These are phyloP conservation scores for Sarocladium oryzae DNA, from an alignment of 2,329 filamentous ascomycete species.

Conservation along the genomic window DNA sequence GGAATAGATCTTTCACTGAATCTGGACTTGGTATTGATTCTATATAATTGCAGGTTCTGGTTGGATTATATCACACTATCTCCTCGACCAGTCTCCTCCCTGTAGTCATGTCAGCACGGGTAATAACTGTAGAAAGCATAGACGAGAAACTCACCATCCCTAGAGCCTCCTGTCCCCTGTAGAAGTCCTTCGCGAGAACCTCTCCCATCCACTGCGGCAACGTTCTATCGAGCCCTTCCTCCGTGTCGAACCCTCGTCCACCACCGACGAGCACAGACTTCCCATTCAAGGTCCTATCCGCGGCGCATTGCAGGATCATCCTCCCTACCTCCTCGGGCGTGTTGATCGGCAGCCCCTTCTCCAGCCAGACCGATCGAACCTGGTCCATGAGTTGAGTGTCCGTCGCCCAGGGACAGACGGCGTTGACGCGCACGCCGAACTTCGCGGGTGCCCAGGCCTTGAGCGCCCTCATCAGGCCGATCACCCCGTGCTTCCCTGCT, in stretches of 20 bases:
- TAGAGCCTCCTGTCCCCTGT: not conserved
- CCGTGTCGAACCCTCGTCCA: not conserved
- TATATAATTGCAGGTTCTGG: too few species aligned
- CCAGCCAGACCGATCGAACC: not conserved
- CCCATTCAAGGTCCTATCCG: not conserved
- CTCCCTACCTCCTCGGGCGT: not conserved
- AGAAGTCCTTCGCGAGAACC: not conserved
- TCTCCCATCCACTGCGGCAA: not conserved
- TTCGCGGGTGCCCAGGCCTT: not conserved
- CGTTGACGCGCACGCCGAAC: not conserved
- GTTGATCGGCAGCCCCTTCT: not conserved
- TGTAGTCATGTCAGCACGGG: not conserved
- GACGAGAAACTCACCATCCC: not conserved
- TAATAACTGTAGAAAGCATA: not conserved
- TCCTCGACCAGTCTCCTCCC: constrained; percentile 4
- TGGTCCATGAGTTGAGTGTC: not conserved
- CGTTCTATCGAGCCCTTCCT: not conserved
- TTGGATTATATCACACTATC: too few species aligned
- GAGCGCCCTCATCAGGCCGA: constrained; percentile 2
- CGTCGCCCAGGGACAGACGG: not conserved
- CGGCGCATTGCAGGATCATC: not conserved
- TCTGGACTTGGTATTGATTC: too few species aligned
- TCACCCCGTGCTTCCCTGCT: not conserved
- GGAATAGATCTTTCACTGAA: too few species aligned
- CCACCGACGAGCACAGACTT: constrained; percentile 1